Evolutionary conservation across 495 filamentous ascomycete genomes (phyloP).

Genomic region (Daldinia concentrica): DNA sequence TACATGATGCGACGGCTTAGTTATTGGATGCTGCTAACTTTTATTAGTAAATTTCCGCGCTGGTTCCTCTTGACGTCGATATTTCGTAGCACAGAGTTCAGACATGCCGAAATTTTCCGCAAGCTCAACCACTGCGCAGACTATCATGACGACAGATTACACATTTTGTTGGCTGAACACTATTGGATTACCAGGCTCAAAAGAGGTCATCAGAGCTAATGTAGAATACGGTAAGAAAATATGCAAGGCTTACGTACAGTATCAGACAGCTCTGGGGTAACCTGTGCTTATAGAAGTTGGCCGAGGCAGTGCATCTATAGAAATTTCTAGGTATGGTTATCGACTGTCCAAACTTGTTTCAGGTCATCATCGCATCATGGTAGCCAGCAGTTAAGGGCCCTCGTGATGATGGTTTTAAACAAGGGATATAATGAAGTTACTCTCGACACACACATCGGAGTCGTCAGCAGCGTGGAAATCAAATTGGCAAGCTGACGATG

Average conservation of each 20-base stretch:
- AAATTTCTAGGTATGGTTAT: not conserved
- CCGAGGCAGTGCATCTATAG: not conserved
- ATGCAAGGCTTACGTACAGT: conserved; percentile 22
- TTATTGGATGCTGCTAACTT: conserved; percentile 6
- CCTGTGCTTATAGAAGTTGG: not conserved
- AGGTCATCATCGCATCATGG: conserved; percentile 99
- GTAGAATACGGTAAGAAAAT: conserved; percentile 5
- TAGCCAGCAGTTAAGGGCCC: conserved; percentile 77
- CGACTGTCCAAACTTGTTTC: conserved; percentile 63
- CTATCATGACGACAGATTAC: conserved; percentile 26
- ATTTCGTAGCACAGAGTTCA: conserved; percentile 18
- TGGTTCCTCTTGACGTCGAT: not conserved
- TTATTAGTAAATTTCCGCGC: conserved; percentile 22
- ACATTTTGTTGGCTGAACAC: conserved; percentile 33
- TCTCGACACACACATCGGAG: conserved; percentile 92
- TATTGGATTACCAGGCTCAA: conserved; percentile 42
- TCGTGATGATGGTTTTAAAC: conserved; percentile 99
- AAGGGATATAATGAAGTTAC: conserved; percentile 68
- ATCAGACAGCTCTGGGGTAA: not conserved
- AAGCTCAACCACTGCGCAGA: conserved; percentile 36
- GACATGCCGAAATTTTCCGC: conserved; percentile 34
- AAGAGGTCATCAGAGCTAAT: conserved; percentile 31
- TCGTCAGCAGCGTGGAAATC: conserved; percentile 77
- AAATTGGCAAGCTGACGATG: conserved; percentile 74
- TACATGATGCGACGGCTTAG: not conserved